Evolutionary conservation across 495 filamentous ascomycete genomes (phyloP).

Genomic region (Aspergillus hancockii): DNA sequence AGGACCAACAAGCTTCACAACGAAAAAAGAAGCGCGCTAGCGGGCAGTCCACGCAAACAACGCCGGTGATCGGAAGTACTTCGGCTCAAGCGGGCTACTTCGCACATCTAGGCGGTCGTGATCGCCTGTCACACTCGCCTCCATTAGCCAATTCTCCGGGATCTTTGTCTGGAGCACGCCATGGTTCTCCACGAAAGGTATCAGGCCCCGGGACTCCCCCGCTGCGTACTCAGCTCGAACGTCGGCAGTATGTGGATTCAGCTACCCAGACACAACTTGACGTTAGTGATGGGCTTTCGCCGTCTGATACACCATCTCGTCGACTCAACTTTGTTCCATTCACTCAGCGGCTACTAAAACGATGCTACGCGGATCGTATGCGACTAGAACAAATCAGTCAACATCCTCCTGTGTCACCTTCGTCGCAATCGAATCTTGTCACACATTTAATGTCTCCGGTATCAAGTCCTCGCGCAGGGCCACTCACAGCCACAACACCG

Average conservation of each 20-base stretch:
- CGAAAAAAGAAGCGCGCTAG: constrained; percentile 52
- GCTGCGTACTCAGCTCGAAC: constrained; percentile 24
- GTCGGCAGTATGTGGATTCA: constrained; percentile 45
- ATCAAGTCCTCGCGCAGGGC: constrained; percentile 10
- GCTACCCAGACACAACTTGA: constrained; percentile 48
- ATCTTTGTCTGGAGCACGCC: constrained; percentile 18
- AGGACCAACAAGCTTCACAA: constrained; percentile 45
- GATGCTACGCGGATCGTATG: constrained; percentile 45
- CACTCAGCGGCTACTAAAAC: constrained; percentile 44
- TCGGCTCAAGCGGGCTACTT: constrained; percentile 23
- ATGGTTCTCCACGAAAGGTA: constrained; percentile 31
- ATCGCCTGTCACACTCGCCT: constrained; percentile 33
- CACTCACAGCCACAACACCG: constrained; percentile 18
- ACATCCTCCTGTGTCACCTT: constrained; percentile 16
- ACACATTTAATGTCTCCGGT: constrained; percentile 6
- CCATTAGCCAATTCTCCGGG: constrained; percentile 24
- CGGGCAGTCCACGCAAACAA: constrained; percentile 40
- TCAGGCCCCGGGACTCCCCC: constrained; percentile 35
- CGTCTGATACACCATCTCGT: constrained; percentile 14
- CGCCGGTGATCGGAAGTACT: constrained; percentile 22
- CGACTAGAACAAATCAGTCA: constrained; percentile 30
- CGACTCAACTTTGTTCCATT: constrained; percentile 37
- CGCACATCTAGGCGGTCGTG: constrained; percentile 1
- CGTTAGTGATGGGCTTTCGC: constrained; percentile 29
- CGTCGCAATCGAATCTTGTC: constrained; percentile 7